These are phyloP conservation scores for Saccharum spontaneum DNA, from an alignment of 176 grass and related monocot genomes.

Conservation along the genomic window DNA sequence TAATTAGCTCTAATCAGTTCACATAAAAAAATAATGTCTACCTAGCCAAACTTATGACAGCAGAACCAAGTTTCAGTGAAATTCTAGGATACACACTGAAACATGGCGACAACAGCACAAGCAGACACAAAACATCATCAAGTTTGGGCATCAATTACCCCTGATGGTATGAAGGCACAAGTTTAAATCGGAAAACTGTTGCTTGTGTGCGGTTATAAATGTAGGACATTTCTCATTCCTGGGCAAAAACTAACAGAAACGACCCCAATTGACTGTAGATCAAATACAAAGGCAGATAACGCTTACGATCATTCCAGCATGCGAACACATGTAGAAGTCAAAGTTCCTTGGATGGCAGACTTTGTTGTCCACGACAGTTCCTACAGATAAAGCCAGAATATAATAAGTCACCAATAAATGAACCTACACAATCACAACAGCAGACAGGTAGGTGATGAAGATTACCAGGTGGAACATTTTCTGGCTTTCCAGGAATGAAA, in stretches of 20 bases:
- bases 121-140: background rate
- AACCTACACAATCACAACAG: background rate
- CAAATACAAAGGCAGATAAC: background rate
- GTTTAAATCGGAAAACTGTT: background rate
- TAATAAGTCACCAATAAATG: background rate
- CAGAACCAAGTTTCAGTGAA: background rate
- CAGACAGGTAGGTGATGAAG: background rate
- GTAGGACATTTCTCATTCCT: background rate
- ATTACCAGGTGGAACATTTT: constrained; percentile 89
- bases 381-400: constrained; percentile 30
- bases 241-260: background rate
- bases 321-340: constrained; percentile 95
- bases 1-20: background rate
- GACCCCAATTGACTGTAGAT: background rate
- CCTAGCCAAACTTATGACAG: background rate
- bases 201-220: background rate
- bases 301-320: constrained; percentile 92
- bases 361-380: constrained; percentile 81
- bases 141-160: background rate
- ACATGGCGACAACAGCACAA: background rate
- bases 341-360: constrained; percentile 89
- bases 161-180: background rate
- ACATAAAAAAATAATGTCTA: background rate
- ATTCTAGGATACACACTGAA: background rate
- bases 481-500: constrained; percentile 51